Conservation (phyloP, 345 rosid species). For the Gynandropsis gynandra region DNA sequence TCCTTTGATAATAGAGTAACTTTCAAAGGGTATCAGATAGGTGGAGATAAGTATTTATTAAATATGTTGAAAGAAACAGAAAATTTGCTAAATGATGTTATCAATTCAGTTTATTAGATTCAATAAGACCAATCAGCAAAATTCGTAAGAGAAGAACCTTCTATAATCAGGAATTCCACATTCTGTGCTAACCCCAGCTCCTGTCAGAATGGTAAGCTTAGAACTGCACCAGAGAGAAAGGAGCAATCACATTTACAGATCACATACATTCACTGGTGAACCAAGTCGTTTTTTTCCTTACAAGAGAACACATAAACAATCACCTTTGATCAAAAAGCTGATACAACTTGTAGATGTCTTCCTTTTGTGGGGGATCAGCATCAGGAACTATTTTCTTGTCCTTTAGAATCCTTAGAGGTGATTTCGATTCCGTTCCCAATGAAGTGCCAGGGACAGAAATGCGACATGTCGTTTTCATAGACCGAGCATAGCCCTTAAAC, state of each 20-base stretch:
- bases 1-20: no score
- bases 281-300: background rate
- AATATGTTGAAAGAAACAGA: background rate
- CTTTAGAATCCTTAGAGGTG: slow-evolving; percentile 32
- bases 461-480: slow-evolving; percentile 48
- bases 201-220: slow-evolving; percentile 69
- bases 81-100: background rate
- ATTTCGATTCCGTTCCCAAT: slow-evolving; percentile 23
- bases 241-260: background rate
- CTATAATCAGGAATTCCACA: slow-evolving; percentile 96
- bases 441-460: slow-evolving; percentile 43
- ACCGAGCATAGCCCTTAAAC: slow-evolving; percentile 29
- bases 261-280: background rate
- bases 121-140: background rate
- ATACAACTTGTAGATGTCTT: slow-evolving; percentile 49
- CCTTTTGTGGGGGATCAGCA: slow-evolving; percentile 63
- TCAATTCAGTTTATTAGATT: slow-evolving; percentile 1
- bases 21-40: no score
- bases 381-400: slow-evolving; percentile 65
- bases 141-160: slow-evolving; percentile 41
- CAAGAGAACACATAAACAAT: background rate
- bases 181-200: slow-evolving; percentile 94
- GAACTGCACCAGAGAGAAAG: slow-evolving; percentile 34
- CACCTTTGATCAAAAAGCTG: slow-evolving; percentile 70
- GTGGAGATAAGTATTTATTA: background rate